Evolutionary conservation across 2,329 filamentous ascomycete species (phyloP).

Genomic region (Falciphora oryzae): DNA sequence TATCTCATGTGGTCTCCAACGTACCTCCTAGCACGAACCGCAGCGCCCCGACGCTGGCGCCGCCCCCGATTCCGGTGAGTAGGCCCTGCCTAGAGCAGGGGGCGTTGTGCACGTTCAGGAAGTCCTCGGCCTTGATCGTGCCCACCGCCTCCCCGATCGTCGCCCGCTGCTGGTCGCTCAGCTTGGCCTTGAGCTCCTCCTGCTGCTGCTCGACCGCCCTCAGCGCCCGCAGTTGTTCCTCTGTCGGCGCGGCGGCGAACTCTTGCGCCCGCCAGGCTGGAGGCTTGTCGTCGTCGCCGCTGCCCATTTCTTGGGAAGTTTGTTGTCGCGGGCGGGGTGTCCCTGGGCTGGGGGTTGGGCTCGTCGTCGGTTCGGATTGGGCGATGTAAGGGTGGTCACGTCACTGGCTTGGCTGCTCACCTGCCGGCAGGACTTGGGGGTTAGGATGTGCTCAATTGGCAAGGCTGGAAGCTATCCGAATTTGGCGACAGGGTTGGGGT

Average conservation of each 20-base stretch:
- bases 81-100: conserved; percentile 82
- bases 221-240: conserved; percentile 27
- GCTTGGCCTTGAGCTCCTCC: conserved; percentile 31
- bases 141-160: conserved; percentile 58
- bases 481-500: conserved; percentile 8
- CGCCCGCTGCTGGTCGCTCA: conserved; percentile 20
- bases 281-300: background rate
- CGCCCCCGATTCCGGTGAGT: conserved; percentile 75
- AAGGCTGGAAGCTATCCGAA: conserved; percentile 1
- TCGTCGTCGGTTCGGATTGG: conserved; percentile 1
- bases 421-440: background rate
- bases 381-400: background rate
- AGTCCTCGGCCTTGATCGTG: conserved; percentile 62
- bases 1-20: background rate
- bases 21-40: conserved; percentile 70
- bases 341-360: background rate
- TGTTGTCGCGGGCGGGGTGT: background rate
- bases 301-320: conserved; percentile 7
- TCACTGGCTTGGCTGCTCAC: background rate
- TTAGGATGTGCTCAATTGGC: background rate
- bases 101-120: conserved; percentile 65
- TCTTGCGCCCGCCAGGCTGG: conserved; percentile 18
- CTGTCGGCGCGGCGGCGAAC: conserved; percentile 17
- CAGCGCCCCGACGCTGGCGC: conserved; percentile 68
- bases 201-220: conserved; percentile 7